A percentile compares a stretch with the other conserved stretches of the same genome.
These are phyloP conservation scores for Globomyces sp. DNA, from an alignment of 371 early-diverging fungal species.

Conservation along the genomic window DNA sequence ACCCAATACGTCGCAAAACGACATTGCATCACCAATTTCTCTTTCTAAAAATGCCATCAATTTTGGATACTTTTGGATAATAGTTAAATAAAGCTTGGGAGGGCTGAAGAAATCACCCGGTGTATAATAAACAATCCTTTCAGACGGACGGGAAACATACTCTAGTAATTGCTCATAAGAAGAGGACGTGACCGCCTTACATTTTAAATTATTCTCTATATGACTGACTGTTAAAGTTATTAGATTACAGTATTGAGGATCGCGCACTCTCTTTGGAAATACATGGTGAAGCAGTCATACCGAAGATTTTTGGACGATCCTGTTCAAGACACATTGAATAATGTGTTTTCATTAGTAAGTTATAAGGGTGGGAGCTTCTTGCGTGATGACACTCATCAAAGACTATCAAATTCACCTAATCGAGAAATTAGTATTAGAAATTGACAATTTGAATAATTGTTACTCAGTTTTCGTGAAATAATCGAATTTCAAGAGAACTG, in stretches of 20 bases:
- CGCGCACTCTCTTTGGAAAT: constrained; percentile 42
- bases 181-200: constrained; percentile 63
- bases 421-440: neutral
- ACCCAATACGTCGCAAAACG: constrained; percentile 11
- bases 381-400: constrained; percentile 96
- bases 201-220: constrained; percentile 66
- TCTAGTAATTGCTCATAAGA: constrained; percentile 36
- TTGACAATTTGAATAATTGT: too few relatives aligned
- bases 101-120: constrained; percentile 13
- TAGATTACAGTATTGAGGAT: constrained; percentile 16
- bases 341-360: constrained; percentile 81
- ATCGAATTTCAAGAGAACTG: neutral
- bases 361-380: constrained; percentile 76
- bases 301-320: constrained; percentile 78
- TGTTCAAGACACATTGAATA: constrained; percentile 57
- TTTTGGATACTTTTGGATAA: neutral
- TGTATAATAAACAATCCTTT: constrained; percentile 36
- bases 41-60: constrained; percentile 3
- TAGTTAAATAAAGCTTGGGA: constrained; percentile 2
- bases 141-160: constrained; percentile 49
- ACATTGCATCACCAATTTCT: constrained; percentile 11
- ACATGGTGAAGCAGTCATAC: constrained; percentile 92
- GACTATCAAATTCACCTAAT: constrained; percentile 70
- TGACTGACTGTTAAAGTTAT: constrained; percentile 39
- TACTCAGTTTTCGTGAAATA: neutral